A percentile compares a stretch with the other conserved stretches of the same genome.
phyloP scores from a whole-genome alignment of 2,329 filamentous ascomycete species.

The Fusarium sp. region DNA sequence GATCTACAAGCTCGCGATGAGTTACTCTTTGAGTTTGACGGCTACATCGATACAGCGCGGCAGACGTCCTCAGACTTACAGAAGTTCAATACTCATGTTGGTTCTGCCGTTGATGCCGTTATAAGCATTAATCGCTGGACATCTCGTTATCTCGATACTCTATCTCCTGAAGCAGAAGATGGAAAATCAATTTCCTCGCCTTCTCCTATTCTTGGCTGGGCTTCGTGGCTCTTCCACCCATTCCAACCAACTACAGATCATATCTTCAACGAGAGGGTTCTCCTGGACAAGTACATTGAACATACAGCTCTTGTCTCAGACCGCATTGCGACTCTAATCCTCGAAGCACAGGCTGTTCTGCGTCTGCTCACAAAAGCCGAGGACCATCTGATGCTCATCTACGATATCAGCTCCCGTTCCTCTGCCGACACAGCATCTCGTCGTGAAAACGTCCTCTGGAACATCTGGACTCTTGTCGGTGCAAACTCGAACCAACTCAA shows the following conservation, averaged over 20 bases:
- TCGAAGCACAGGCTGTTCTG: conserved; percentile 77
- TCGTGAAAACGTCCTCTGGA: conserved; percentile 75
- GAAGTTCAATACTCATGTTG: conserved; percentile 81
- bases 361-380: conserved; percentile 75
- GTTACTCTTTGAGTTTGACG: conserved; percentile 79
- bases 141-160: conserved; percentile 73
- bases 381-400: conserved; percentile 75
- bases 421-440: conserved; percentile 68
- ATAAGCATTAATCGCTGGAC: conserved; percentile 83
- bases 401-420: conserved; percentile 75
- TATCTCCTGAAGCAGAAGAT: conserved; percentile 57
- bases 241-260: conserved; percentile 69
- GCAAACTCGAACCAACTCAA: conserved; percentile 72
- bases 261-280: conserved; percentile 63
- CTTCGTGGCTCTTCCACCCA: conserved; percentile 66
- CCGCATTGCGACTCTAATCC: conserved; percentile 75
- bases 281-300: conserved; percentile 80
- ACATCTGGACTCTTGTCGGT: conserved; percentile 80
- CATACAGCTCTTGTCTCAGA: conserved; percentile 78
- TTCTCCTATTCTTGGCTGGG: conserved; percentile 51
- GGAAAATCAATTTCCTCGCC: conserved; percentile 51
- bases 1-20: conserved; percentile 75
- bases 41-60: conserved; percentile 77
- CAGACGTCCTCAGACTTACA: conserved; percentile 75
- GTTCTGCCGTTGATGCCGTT: conserved; percentile 78